Base-by-base conservation (phyloP, 768 basidiomycete species). In the Tremella yokohamensis region DNA sequence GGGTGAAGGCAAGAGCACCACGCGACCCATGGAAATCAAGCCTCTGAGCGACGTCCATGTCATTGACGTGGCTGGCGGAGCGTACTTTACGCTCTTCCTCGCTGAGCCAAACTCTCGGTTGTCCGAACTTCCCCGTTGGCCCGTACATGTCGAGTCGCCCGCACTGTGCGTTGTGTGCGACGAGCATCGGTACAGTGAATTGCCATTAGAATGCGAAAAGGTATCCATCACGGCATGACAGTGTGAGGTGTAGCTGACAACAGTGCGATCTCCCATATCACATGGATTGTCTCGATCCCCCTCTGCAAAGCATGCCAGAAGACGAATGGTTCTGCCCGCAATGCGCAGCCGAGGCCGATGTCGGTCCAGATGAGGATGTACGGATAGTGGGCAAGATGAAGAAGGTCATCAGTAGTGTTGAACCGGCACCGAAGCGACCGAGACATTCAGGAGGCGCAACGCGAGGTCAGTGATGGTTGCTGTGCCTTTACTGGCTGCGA, bases 191-290 rank as follows among this genome's bases (percentile, higher is more conserved):
- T 18, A n/a, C 15, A 16, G n/a, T 11, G 22, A 45, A 15, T 88
- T 88, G 37, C 85, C 85, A 16, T 79, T 98, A 40, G 91, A 89
- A 70, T 98, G 93, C 68, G 93, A 97, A 73, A 93, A 91, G 83
- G 90, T 88, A 54, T 44, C 16, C 37, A 24, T 4, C 4, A 6
- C 6, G 22, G 42, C 15, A 4, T 45, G 6, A 6, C 22, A 45
- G 42, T 12, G n/a, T 56, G 26, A 49, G 22, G 13, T 40, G 11
- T 34, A 48, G 37, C 15, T 56, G 25, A 42, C 20, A 12, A 13
- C 49, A 94, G 88, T 98, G 93, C 72, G 93, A 98, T 71, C 81
- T 82, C 42, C 89, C 90, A 0, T 94, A 87, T 75, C 93, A 97
- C 75, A 80, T 88, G 13, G 80, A 80, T 12, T 98, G 93, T 75